phyloP scores from a whole-genome alignment of 768 basidiomycete species.

The Albatrellus ellisii region DNA sequence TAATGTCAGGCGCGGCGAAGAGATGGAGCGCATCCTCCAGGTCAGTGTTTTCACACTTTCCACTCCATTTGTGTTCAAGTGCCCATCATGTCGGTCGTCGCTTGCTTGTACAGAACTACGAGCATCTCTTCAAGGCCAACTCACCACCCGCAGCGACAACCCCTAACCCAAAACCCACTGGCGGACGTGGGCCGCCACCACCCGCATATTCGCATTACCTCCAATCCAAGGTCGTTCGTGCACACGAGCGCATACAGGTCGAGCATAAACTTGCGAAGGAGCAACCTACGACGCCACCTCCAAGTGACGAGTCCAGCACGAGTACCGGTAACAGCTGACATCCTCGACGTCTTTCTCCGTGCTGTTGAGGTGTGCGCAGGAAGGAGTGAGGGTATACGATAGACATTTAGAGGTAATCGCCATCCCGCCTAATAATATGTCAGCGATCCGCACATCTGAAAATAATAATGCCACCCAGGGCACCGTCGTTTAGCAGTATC shows the following conservation, averaged over 20 bases:
- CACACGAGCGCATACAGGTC: conserved; percentile 89
- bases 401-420: too few relatives aligned
- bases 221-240: conserved; percentile 94
- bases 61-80: conserved; percentile 1
- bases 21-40: conserved; percentile 57
- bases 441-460: too few relatives aligned
- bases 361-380: too few relatives aligned
- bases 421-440: too few relatives aligned
- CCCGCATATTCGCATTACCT: conserved; percentile 76
- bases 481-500: too few relatives aligned
- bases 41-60: conserved; percentile 29
- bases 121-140: conserved; percentile 88
- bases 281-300: conserved; percentile 8
- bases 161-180: conserved; percentile 26
- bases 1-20: conserved; percentile 68
- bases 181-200: conserved; percentile 29
- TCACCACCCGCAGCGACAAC: conserved; percentile 60
- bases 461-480: too few relatives aligned
- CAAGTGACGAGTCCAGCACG: neutral
- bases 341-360: neutral
- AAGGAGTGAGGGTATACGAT: too few relatives aligned
- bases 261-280: conserved; percentile 35
- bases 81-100: neutral
- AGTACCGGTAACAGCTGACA: conserved; percentile 1
- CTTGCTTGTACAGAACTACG: conserved; percentile 57